phyloP scores from a whole-genome alignment of 176 grass and related monocot species.

The Olyra latifolia region DNA sequence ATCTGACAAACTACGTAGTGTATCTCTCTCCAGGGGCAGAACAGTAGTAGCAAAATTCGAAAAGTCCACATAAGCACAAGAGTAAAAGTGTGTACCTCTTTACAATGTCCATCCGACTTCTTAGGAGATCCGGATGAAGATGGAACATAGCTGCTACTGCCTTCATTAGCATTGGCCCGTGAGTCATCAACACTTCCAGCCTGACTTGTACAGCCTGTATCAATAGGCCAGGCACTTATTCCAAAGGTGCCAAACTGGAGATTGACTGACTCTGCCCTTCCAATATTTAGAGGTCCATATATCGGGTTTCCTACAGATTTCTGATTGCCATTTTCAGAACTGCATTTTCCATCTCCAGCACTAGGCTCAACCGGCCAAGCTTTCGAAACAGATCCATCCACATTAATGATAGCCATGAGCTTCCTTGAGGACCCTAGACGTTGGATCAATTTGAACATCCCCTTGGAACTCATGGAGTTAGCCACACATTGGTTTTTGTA shows the following conservation, averaged over 20 bases:
- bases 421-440: conserved; percentile 75
- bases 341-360: conserved; percentile 36
- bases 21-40: neutral
- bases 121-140: conserved; percentile 71
- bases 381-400: conserved; percentile 85
- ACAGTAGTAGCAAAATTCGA: conserved; percentile 1
- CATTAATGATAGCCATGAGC: conserved; percentile 87
- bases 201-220: conserved; percentile 84
- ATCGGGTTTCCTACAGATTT: conserved; percentile 66
- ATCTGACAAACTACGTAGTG: neutral
- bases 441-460: conserved; percentile 94
- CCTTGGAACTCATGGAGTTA: conserved; percentile 83
- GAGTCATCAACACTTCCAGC: conserved; percentile 52
- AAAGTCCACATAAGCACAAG: neutral
- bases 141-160: conserved; percentile 51
- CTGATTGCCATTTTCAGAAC: conserved; percentile 40
- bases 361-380: conserved; percentile 72
- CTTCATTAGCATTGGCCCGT: conserved; percentile 53
- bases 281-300: conserved; percentile 76
- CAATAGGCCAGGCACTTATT: conserved; percentile 88
- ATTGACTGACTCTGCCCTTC: conserved; percentile 74
- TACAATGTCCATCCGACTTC: conserved; percentile 59
- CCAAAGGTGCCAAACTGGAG: conserved; percentile 89
- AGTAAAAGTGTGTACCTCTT: conserved; percentile 56
- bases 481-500: conserved; percentile 74